These are phyloP conservation scores for Solanum sejunctum DNA, from an alignment of 257 asterid genomes.

Conservation along the genomic window DNA sequence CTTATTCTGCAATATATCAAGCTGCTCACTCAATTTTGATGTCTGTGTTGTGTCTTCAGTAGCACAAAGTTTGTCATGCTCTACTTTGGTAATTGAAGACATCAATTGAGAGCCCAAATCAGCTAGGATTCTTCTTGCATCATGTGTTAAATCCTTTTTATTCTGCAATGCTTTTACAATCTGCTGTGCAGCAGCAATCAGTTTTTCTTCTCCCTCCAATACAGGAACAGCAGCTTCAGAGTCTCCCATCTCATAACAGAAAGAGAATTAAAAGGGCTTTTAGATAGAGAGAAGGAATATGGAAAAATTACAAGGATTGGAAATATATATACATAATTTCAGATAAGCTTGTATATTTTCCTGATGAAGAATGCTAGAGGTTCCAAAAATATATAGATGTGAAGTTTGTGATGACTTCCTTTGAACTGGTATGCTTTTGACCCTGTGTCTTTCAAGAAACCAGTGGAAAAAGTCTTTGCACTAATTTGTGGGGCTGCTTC, in stretches of 20 bases:
- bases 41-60: slow-evolving; percentile 7
- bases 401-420: background rate
- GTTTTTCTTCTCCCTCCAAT: slow-evolving; percentile 47
- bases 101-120: slow-evolving; percentile 51
- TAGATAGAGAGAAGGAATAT: too few relatives aligned
- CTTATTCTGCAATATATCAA: slow-evolving; percentile 40
- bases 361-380: background rate
- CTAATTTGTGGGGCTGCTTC: background rate
- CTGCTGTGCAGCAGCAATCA: slow-evolving; percentile 58
- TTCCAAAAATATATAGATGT: background rate
- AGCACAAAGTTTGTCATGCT: background rate
- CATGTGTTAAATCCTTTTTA: slow-evolving; percentile 30
- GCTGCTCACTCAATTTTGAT: slow-evolving; percentile 24
- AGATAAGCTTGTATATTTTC: background rate
- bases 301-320: background rate
- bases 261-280: too few relatives aligned
- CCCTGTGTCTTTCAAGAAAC: background rate
- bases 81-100: slow-evolving; percentile 20
- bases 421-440: background rate
- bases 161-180: slow-evolving; percentile 43
- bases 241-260: slow-evolving; percentile 41
- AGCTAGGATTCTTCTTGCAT: slow-evolving; percentile 43
- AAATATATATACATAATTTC: background rate
- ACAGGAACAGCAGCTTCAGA: slow-evolving; percentile 11
- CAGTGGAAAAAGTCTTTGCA: background rate